Percentiles rank a stretch among this genome's conserved stretches.
These are phyloP conservation scores for Funneliformis geosporum DNA, from an alignment of 192 early-diverging fungal species.

Conservation along the genomic window DNA sequence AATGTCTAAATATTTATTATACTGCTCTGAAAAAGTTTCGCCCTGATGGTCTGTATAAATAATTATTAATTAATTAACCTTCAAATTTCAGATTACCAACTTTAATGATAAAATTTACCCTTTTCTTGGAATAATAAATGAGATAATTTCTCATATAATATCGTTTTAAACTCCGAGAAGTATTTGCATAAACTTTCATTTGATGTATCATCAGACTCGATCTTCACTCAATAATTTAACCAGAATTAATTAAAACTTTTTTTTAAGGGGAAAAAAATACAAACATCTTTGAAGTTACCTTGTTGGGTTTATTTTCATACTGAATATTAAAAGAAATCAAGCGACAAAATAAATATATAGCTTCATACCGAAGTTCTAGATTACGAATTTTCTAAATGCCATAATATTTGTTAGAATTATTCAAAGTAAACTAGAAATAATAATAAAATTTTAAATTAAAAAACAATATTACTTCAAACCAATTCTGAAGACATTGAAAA, in stretches of 20 bases:
- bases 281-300: background rate
- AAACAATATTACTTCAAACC: conserved; percentile 33
- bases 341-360: conserved; percentile 4
- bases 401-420: background rate
- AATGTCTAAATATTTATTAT: conserved; percentile 12
- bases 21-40: conserved; percentile 21
- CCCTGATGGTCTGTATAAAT: conserved; percentile 15
- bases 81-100: background rate
- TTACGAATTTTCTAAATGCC: background rate
- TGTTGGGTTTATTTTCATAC: background rate
- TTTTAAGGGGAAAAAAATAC: background rate
- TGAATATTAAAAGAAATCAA: conserved; percentile 1
- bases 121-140: conserved; percentile 10
- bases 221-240: background rate
- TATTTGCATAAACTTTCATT: background rate
- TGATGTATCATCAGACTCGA: background rate
- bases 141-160: background rate
- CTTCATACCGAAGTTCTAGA: conserved; percentile 30
- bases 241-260: background rate
- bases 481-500: conserved; percentile 31
- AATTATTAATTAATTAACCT: background rate
- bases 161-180: background rate
- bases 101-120: background rate
- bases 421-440: background rate
- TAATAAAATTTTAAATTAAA: background rate